phyloP scores from a whole-genome alignment of 345 rosid genomes.

The Brassica incana region DNA sequence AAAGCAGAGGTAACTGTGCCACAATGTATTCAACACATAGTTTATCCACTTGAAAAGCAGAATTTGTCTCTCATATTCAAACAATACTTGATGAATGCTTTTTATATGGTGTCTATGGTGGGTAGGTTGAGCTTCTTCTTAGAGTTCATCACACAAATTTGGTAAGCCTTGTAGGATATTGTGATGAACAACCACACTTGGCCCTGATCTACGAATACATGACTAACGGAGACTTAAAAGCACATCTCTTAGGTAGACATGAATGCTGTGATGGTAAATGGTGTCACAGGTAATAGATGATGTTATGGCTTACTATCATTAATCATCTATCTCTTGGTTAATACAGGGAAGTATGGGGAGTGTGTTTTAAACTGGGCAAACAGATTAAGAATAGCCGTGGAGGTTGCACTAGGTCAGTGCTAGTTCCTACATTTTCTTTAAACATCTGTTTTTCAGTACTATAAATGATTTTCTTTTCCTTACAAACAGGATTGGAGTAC shows the following conservation, averaged over 20 bases:
- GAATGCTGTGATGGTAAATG: background rate
- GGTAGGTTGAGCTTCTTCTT: background rate
- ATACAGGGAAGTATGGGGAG: background rate
- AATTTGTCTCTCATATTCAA: background rate
- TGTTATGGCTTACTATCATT: background rate
- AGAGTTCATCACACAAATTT: background rate
- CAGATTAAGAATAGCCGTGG: background rate
- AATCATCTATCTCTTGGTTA: background rate
- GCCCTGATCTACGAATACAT: background rate
- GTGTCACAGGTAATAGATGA: background rate
- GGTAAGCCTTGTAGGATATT: background rate
- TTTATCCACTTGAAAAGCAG: too few relatives aligned
- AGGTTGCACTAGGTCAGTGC: background rate
- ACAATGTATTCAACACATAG: too few relatives aligned
- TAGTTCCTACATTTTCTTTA: background rate
- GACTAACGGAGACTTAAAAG: background rate
- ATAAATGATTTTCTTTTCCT: background rate
- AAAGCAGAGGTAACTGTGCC: background rate
- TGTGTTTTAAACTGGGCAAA: background rate
- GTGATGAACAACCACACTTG: background rate
- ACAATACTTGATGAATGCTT: background rate
- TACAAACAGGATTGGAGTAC: background rate
- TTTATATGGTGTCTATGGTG: background rate
- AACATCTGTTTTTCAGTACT: background rate
- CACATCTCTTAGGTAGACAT: background rate